Evolutionary conservation across 2,329 filamentous ascomycete genomes (phyloP), one percentile per base, ranked within the genome.

Genomic region (Fusarium foetens): DNA sequence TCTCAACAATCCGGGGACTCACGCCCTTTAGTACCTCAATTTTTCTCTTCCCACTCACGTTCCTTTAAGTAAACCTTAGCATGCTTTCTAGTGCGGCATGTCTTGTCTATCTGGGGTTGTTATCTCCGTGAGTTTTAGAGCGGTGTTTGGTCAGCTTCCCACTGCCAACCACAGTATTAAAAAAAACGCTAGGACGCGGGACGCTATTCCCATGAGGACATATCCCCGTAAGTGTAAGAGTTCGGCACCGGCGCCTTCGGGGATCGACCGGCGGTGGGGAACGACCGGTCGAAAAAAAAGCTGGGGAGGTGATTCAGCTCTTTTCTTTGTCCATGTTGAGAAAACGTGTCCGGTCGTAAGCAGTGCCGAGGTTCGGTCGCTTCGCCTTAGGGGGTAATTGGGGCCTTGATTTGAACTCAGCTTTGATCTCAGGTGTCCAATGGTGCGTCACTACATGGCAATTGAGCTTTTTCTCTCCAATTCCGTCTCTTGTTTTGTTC

Each of bases 131-230:
- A 69, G 52, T 17, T 51, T 51, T 59, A 65, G 52, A 39, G 58
- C 65, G 41, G 39, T 41, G 41, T 23, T 35, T 49, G 52, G 49
- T 53, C 49, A 39, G n/a, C 21, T 49, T 58, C 23, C 16, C 29
- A 35, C n/a, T 14, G 29, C 5, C 29, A 51, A 4, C 43, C 21
- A 29, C 33, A 33, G 33, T 14, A 27, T 27, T 27, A 45, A 29
- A 62, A 63, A 29, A 31, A 52, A 27, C 62, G 62, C 62, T 64
- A 64, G 33, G 58, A 31, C 19, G 14, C 61, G 63, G 68, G 63
- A 61, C 72, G 73, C 75, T 71, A 77, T 72, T 73, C 73, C 70
- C 68, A 71, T 77, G 64, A 25, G 75, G 75, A 72, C 27, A 77
- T 62, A 77, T 71, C 75, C 60, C 74, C 74, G 74, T 63, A 49